These are phyloP conservation scores for Penicillium canariense DNA, from an alignment of 495 filamentous ascomycete genomes.

Conservation along the genomic window DNA sequence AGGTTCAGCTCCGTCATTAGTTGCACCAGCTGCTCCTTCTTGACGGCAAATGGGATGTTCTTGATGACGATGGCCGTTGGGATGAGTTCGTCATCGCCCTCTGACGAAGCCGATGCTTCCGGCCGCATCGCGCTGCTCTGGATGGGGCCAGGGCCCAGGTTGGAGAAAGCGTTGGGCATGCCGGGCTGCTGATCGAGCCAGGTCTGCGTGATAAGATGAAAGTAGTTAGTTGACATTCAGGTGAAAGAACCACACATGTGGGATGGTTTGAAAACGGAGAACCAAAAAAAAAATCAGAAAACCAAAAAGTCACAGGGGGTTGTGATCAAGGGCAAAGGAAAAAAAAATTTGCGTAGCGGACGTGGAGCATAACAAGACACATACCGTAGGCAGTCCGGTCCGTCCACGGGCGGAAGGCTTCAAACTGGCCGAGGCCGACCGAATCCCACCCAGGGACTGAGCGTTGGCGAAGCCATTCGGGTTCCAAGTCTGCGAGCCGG, in stretches of 20 bases:
- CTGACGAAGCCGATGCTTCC: slow-evolving; percentile 49
- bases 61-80: slow-evolving; percentile 99
- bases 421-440: slow-evolving; percentile 54
- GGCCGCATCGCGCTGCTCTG: slow-evolving; percentile 52
- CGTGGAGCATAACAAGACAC: slow-evolving; percentile 18
- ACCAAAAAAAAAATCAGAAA: not conserved
- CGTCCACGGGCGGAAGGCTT: slow-evolving; percentile 55
- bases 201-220: slow-evolving; percentile 33
- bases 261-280: too few species aligned
- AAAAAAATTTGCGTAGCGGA: not conserved
- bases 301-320: too few species aligned
- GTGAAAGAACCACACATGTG: too few species aligned
- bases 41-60: slow-evolving; percentile 97
- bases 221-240: slow-evolving; percentile 7
- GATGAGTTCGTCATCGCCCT: slow-evolving; percentile 80
- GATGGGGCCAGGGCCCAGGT: slow-evolving; percentile 51
- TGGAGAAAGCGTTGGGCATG: slow-evolving; percentile 52
- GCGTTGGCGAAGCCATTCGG: slow-evolving; percentile 52
- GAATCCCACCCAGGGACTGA: slow-evolving; percentile 52
- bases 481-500: slow-evolving; percentile 68
- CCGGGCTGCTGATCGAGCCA: slow-evolving; percentile 61
- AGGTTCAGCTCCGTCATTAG: slow-evolving; percentile 90
- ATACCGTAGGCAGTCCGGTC: slow-evolving; percentile 58
- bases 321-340: not conserved
- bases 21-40: slow-evolving; percentile 89